Percentiles rank a stretch among this genome's conserved stretches.
phyloP scores from a whole-genome alignment of 768 basidiomycete species.

The Suillus occidentalis region DNA sequence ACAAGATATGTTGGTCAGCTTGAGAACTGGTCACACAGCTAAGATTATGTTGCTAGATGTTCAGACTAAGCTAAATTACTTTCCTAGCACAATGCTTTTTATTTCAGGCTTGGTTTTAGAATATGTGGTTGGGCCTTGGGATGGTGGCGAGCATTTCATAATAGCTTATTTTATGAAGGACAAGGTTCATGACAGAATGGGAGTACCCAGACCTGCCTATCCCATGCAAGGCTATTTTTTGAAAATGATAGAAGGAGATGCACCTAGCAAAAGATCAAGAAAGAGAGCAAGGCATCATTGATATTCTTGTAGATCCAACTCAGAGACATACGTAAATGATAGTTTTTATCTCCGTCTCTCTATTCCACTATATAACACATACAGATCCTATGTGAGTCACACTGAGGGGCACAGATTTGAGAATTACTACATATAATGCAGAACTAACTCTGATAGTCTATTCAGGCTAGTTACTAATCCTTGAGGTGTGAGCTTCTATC shows the following conservation, averaged over 20 bases:
- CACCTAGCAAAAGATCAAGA: too few relatives aligned
- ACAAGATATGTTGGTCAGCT: conserved; percentile 9
- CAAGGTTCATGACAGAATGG: not conserved
- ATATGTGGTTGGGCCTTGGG: not conserved
- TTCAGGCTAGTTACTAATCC: too few relatives aligned
- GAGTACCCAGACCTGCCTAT: not conserved
- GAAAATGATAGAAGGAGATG: not conserved
- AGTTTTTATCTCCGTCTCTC: too few relatives aligned
- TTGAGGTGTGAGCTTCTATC: too few relatives aligned
- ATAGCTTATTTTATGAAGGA: conserved; percentile 3
- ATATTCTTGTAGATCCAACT: too few relatives aligned
- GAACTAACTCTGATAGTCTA: too few relatives aligned
- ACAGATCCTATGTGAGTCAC: too few relatives aligned
- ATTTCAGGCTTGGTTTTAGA: not conserved
- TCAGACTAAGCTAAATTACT: not conserved
- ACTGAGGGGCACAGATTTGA: too few relatives aligned
- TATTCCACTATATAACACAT: too few relatives aligned
- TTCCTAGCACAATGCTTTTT: conserved; percentile 4
- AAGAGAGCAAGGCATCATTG: too few relatives aligned
- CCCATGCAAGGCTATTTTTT: not conserved
- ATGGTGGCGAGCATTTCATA: not conserved
- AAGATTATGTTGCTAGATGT: not conserved
- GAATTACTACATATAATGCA: too few relatives aligned
- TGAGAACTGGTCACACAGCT: not conserved
- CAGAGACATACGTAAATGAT: too few relatives aligned